Base-by-base conservation (phyloP, 2,329 filamentous ascomycete species). In the Penicillium digitatum region DNA sequence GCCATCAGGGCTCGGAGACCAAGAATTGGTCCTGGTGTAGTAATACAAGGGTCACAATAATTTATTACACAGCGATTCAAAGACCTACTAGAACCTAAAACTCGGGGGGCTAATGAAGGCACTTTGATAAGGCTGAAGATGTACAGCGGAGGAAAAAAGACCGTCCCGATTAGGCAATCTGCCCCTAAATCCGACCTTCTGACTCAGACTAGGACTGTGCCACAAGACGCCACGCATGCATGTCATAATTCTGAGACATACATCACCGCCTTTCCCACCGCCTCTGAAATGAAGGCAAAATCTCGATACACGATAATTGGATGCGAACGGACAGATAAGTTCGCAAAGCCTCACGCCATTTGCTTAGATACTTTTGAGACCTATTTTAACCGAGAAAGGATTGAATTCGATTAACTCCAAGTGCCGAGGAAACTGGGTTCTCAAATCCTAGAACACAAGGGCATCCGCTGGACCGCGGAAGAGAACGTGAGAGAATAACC, bases 101-200 rank as follows among this genome's bases (percentile, higher is more conserved):
- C 32, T 49, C 48, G 34, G 40, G 55, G 45, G 53, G 53, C 55
- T 26, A 62, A 48, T 31, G 31, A 38, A 46, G 24, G 40, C 49
- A 32, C 11, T 10, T 46, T 18, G 26, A 24, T 53, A 18, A 14
- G 27, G 9, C n/a, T 29, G 27, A 48, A 32, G n/a, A 24, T 47
- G 27, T 45, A 45, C 22, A 31, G 8, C 40, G 22, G 44, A 29
- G 16, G 20, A 37, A 37, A 26, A 16, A 46, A 29, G 26, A n/a
- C 12, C 11, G 18, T 11, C 45, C 40, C 12, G 12, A 54, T 38
- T 27, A 20, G 44, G 45, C 7, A 37, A 8, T 50, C n/a, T 44
- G 5, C 22, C 20, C 44, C 37, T 42, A 58, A 42, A 34, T 56
- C 53, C 56, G 56, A 58, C 34, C 10, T n/a, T 37, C 37, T 59